A percentile compares a stretch with the other conserved stretches of the same genome.
Conservation (phyloP, 805 yeast genomes). For the Wickerhamomyces sydowiorum region DNA sequence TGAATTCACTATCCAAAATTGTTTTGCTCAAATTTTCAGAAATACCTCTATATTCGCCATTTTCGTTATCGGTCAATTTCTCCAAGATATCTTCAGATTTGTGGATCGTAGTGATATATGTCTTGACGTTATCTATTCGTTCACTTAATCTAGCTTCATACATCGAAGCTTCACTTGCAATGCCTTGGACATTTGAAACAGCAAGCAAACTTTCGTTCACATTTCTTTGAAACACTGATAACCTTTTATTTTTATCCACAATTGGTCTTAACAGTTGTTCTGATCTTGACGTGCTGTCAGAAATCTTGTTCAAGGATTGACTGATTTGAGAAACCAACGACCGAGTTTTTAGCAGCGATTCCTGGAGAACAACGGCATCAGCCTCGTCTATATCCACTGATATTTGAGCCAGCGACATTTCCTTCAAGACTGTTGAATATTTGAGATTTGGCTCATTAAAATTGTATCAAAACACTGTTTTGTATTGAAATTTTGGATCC, state of each 20-base stretch:
- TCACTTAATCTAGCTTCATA: slow-evolving; percentile 31
- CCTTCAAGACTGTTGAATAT: too few species aligned
- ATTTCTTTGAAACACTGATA: slow-evolving; percentile 50
- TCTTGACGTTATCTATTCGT: slow-evolving; percentile 26
- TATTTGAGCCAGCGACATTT: slow-evolving; percentile 11
- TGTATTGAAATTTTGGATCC: too few species aligned
- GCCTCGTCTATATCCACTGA: slow-evolving; percentile 66
- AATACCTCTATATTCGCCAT: slow-evolving; percentile 54
- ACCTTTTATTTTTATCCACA: slow-evolving; percentile 50
- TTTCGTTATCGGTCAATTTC: slow-evolving; percentile 29
- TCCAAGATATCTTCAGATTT: slow-evolving; percentile 41
- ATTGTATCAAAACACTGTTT: too few species aligned
- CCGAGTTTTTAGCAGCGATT: slow-evolving; percentile 56
- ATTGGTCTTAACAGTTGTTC: slow-evolving; percentile 67
- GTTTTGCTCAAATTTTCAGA: slow-evolving; percentile 51
- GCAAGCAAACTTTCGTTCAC: slow-evolving; percentile 48
- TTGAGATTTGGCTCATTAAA: too few species aligned
- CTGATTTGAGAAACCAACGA: slow-evolving; percentile 50
- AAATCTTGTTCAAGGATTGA: slow-evolving; percentile 47
- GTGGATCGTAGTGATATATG: slow-evolving; percentile 34
- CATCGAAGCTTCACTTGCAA: slow-evolving; percentile 39
- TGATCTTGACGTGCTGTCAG: slow-evolving; percentile 48
- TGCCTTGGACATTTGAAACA: slow-evolving; percentile 42
- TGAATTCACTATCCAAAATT: slow-evolving; percentile 51
- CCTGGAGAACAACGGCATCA: slow-evolving; percentile 77